These are phyloP conservation scores for Hypoxylon subgilvum DNA, from an alignment of 495 filamentous ascomycete species.

Conservation along the genomic window DNA sequence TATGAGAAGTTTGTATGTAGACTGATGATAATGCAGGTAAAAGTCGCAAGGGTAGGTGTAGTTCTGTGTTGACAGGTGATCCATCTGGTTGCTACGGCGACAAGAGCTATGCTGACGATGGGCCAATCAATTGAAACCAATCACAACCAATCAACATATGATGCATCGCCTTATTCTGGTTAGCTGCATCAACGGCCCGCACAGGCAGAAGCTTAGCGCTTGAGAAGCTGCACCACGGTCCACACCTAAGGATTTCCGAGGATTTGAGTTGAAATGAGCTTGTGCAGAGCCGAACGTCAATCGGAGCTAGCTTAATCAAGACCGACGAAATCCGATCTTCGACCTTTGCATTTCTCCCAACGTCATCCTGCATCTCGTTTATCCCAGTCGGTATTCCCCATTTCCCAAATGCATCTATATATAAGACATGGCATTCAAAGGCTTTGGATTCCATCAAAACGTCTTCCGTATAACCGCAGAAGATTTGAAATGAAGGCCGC, in stretches of 20 bases:
- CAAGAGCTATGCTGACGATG: slow-evolving; percentile 9
- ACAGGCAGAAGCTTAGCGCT: slow-evolving; percentile 20
- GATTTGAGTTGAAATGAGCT: slow-evolving; percentile 1
- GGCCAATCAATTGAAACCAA: slow-evolving; percentile 17
- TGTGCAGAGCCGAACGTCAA: no score
- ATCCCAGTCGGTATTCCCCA: no score
- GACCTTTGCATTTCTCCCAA: slow-evolving; percentile 6
- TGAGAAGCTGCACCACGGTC: slow-evolving; percentile 5
- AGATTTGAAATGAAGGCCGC: no score
- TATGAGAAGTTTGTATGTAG: slow-evolving; percentile 26
- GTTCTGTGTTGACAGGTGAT: slow-evolving; percentile 30
- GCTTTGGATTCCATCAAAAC: neutral
- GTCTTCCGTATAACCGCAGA: no score
- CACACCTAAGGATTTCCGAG: no score
- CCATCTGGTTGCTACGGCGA: slow-evolving; percentile 28
- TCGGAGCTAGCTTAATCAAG: slow-evolving; percentile 6
- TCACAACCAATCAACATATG: slow-evolving; percentile 34
- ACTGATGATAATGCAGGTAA: slow-evolving; percentile 16
- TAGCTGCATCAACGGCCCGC: slow-evolving; percentile 24
- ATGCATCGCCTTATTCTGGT: slow-evolving; percentile 14
- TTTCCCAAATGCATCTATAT: no score
- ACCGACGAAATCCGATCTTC: slow-evolving; percentile 11
- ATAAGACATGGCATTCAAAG: neutral
- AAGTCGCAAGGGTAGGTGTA: slow-evolving; percentile 22
- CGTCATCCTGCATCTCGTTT: neutral